A percentile compares a stretch with the other conserved stretches of the same genome.
Conservation (phyloP, 768 basidiomycete species). For the Pulveroboletus sp. region DNA sequence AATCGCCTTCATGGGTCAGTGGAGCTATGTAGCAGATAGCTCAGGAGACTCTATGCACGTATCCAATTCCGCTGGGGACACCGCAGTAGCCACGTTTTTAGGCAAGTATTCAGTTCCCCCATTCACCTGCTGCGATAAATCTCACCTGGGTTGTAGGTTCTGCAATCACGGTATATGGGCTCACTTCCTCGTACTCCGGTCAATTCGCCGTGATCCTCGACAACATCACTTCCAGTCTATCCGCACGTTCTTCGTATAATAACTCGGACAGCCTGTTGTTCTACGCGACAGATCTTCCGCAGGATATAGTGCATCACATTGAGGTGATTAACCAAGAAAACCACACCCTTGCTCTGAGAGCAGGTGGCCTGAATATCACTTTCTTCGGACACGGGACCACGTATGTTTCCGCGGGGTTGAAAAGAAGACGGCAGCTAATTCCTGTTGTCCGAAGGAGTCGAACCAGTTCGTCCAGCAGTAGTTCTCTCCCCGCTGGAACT, state of each 20-base stretch:
- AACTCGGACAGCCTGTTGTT: constrained; percentile 56
- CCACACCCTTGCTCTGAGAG: constrained; percentile 44
- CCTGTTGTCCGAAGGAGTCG: constrained; percentile 12
- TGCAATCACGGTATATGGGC: constrained; percentile 58
- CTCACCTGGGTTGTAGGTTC: constrained; percentile 43
- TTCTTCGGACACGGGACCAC: constrained; percentile 30
- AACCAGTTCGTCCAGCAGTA: constrained; percentile 11
- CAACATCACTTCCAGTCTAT: constrained; percentile 44
- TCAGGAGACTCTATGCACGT: constrained; percentile 30
- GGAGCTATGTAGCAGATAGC: constrained; percentile 42
- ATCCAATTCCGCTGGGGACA: constrained; percentile 44
- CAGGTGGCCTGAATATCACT: constrained; percentile 52
- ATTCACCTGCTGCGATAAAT: neutral
- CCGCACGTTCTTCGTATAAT: constrained; percentile 52
- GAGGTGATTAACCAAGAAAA: constrained; percentile 57
- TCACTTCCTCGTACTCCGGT: constrained; percentile 56
- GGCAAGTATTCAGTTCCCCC: constrained; percentile 36
- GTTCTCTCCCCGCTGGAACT: constrained; percentile 48
- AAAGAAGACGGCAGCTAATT: neutral
- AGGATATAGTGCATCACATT: constrained; percentile 46
- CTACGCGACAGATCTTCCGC: constrained; percentile 59
- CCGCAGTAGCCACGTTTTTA: constrained; percentile 40
- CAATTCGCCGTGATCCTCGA: constrained; percentile 58
- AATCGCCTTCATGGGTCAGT: constrained; percentile 54
- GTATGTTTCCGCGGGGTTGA: constrained; percentile 25